Evolutionary conservation across 768 basidiomycete genomes (phyloP).

Genomic region (Kwoniella mangroviensis): DNA sequence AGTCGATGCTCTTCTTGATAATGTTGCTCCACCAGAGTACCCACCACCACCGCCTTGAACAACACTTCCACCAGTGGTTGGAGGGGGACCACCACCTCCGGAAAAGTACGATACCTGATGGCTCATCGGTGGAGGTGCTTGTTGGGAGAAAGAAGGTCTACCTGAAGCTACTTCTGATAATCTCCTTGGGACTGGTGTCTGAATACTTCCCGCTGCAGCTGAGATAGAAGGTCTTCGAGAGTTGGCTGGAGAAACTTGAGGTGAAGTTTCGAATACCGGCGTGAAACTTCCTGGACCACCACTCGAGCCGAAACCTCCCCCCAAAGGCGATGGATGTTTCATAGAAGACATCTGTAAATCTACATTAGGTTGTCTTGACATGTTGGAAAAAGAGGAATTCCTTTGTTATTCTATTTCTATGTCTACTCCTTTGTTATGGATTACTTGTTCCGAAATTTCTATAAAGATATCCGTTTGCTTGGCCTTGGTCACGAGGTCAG

Average conservation of each 20-base stretch:
- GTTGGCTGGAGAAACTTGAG: constrained; percentile 17
- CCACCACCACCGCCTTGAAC: background rate
- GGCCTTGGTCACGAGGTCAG: constrained; percentile 8
- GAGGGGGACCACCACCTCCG: constrained; percentile 4
- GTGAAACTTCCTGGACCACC: constrained; percentile 12
- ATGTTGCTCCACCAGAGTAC: constrained; percentile 13
- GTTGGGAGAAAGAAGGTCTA: constrained; percentile 14
- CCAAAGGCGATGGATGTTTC: constrained; percentile 17
- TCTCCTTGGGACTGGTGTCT: constrained; percentile 13
- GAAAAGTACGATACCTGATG: constrained; percentile 7
- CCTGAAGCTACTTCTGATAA: constrained; percentile 20
- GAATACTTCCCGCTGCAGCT: constrained; percentile 1
- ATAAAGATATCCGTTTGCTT: background rate
- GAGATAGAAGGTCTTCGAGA: constrained; percentile 26
- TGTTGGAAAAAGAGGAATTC: constrained; percentile 7
- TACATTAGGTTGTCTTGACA: constrained; percentile 16
- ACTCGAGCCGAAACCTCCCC: background rate
- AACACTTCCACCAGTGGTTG: background rate
- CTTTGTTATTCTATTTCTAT: constrained; percentile 8
- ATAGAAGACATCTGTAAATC: constrained; percentile 27
- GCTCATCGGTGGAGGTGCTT: constrained; percentile 4
- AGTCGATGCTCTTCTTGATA: constrained; percentile 33
- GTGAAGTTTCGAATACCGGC: constrained; percentile 29
- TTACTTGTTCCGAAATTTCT: background rate
- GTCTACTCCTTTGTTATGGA: background rate